Evolutionary conservation across 441 rosid genomes (phyloP), one percentile per base, ranked within the genome.

Genomic region (Sinapis alba): DNA sequence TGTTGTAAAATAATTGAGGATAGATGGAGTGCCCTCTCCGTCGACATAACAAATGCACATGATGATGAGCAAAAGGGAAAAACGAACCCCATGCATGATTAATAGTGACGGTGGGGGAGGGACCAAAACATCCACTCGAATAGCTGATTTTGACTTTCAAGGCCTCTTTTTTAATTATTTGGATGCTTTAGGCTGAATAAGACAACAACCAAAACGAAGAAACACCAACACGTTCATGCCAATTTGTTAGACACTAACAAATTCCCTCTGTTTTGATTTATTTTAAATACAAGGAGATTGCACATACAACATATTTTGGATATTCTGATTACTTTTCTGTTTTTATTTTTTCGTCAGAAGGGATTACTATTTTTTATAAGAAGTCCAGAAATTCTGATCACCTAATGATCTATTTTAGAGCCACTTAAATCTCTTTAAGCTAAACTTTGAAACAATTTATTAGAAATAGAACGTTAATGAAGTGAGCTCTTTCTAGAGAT

Each of bases 31-130:
- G 63, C 62, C 68, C 38, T 75, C 64, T 27, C 20, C 9, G 13
- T 68, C 65, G 59, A 45, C 69, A 53, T 13, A 68, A 19, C 32
- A 75, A 51, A 10, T 36, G 51, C 62, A 43, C 24, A 68, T 18
- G 62, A 75, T 18, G 62, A 75, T 68, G 74, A 68, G 56, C 36
- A 61, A 66, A 66, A 54, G 43, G 47, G 65, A 9, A 73, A 66
- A 43, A 47, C 38, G 20, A 69, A 62, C 63, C 27, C 30, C 47
- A 26, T 62, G 13, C 27, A 69, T 38, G 38, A 41, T 45, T 32
- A 62, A 38, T 41, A 41, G 32, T 38, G 59, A 30, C 70, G 32
- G 57, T 54, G 32, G 57, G 43, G 23, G 19, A 6, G 59, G 59
- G 60, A 30, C 71, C 15, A 43, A 56, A 21, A 43, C 60, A 21